Conservation (phyloP, 2,329 filamentous ascomycete species). For the Verticillium tricorpus region DNA sequence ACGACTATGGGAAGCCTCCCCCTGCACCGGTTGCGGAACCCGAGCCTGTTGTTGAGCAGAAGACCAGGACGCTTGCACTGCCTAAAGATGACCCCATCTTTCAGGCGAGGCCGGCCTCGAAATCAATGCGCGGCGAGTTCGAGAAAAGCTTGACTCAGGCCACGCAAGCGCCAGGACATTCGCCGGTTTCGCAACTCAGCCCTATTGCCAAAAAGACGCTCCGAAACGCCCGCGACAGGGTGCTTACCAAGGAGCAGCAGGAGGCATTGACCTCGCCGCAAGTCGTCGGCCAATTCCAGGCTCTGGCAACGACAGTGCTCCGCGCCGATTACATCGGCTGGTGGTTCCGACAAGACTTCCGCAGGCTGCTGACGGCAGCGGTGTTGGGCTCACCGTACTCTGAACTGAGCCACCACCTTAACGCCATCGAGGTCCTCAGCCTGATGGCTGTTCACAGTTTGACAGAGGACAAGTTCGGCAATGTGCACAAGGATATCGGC, state of each 20-base stretch:
- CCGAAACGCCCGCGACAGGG: constrained; percentile 39
- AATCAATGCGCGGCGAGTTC: constrained; percentile 36
- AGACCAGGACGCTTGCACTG: constrained; percentile 32
- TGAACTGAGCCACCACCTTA: constrained; percentile 61
- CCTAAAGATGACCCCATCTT: constrained; percentile 42
- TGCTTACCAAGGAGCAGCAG: constrained; percentile 50
- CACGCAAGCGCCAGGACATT: constrained; percentile 41
- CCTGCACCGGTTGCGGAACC: constrained; percentile 17
- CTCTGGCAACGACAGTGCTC: constrained; percentile 41
- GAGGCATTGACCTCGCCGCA: constrained; percentile 47
- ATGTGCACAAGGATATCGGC: constrained; percentile 78
- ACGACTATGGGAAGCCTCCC: constrained; percentile 49
- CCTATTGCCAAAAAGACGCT: constrained; percentile 48
- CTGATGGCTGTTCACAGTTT: constrained; percentile 69
- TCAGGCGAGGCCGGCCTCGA: constrained; percentile 29
- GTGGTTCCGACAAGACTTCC: constrained; percentile 67
- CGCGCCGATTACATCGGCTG: constrained; percentile 52
- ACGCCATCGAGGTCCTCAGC: constrained; percentile 67
- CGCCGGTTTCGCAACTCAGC: constrained; percentile 42
- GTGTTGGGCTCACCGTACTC: constrained; percentile 72
- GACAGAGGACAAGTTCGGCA: constrained; percentile 76
- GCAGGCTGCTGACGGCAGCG: constrained; percentile 58
- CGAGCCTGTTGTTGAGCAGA: constrained; percentile 19
- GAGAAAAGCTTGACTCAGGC: constrained; percentile 41
- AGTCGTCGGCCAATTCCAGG: constrained; percentile 41